A percentile compares a stretch with the other conserved stretches of the same genome.
phyloP scores from a whole-genome alignment of 768 basidiomycete genomes.

The Mycena crocata region DNA sequence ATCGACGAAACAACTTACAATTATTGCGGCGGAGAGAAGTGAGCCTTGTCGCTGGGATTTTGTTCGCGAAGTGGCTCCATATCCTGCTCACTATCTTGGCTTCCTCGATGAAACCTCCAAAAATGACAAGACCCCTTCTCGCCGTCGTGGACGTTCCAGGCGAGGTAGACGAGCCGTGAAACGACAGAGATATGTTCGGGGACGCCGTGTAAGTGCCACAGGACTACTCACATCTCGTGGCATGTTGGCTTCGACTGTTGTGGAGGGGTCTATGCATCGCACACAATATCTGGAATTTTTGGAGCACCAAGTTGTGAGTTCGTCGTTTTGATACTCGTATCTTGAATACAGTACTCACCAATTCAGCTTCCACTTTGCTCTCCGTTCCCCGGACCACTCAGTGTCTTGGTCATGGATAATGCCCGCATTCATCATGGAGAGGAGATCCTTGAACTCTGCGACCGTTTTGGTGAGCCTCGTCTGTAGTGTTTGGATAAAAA shows the following conservation, averaged over 20 bases:
- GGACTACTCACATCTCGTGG: neutral
- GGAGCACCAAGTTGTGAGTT: neutral
- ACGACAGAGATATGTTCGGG: neutral
- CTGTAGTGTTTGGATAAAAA: no score
- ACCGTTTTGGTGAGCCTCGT: neutral
- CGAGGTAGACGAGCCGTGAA: neutral
- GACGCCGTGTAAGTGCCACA: neutral
- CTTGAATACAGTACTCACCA: neutral
- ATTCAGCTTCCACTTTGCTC: neutral
- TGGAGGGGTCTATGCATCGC: neutral
- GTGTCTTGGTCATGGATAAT: no score
- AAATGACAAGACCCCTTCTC: neutral
- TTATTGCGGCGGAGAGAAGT: constrained; percentile 44
- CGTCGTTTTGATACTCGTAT: neutral
- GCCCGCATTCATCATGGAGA: neutral
- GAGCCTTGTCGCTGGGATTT: constrained; percentile 27
- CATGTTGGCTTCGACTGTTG: neutral
- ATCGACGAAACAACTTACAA: constrained; percentile 41
- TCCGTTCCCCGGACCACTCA: neutral
- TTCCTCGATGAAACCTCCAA: neutral
- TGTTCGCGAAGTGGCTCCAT: neutral
- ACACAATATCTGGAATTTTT: neutral
- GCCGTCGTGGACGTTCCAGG: neutral
- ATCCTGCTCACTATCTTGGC: neutral
- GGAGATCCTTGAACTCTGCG: neutral